Percentiles rank a stretch among this genome's conserved stretches.
Evolutionary conservation across 257 asterid genomes (phyloP).

Genomic region (Hygrophila difformis): DNA sequence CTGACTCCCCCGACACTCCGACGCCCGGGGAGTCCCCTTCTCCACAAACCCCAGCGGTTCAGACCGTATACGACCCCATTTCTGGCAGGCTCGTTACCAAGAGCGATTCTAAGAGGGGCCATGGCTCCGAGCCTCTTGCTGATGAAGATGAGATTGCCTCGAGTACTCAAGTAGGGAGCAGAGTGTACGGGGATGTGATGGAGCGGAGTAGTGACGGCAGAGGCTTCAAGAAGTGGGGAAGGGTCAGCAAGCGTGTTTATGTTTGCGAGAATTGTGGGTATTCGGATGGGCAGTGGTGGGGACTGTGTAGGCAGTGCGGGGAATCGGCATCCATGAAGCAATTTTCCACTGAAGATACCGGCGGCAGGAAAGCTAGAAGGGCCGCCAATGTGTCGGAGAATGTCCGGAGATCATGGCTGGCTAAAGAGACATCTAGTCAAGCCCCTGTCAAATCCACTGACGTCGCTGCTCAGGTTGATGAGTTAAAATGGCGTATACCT

Average conservation of each 20-base stretch:
- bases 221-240: slow-evolving; percentile 47
- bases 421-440: slow-evolving; percentile 23
- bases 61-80: slow-evolving; percentile 43
- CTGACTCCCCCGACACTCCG: slow-evolving; percentile 20
- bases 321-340: slow-evolving; percentile 56
- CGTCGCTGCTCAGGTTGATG: slow-evolving; percentile 44
- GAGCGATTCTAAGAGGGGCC: slow-evolving; percentile 16
- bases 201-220: slow-evolving; percentile 34
- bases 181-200: slow-evolving; percentile 43
- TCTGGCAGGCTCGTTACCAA: slow-evolving; percentile 40
- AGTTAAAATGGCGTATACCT: slow-evolving; percentile 62
- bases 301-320: slow-evolving; percentile 65
- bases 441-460: slow-evolving; percentile 57
- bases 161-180: slow-evolving; percentile 24
- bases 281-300: slow-evolving; percentile 97
- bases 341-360: slow-evolving; percentile 27
- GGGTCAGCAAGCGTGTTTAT: slow-evolving; percentile 35
- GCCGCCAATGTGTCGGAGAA: slow-evolving; percentile 52
- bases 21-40: slow-evolving; percentile 19
- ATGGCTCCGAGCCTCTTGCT: slow-evolving; percentile 13
- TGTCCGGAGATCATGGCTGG: slow-evolving; percentile 55
- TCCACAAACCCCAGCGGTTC: slow-evolving; percentile 22
- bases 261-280: slow-evolving; percentile 81
- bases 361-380: slow-evolving; percentile 28
- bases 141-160: slow-evolving; percentile 16